Evolutionary conservation across 805 yeast genomes (phyloP).

Genomic region (Candida wancherniae): DNA sequence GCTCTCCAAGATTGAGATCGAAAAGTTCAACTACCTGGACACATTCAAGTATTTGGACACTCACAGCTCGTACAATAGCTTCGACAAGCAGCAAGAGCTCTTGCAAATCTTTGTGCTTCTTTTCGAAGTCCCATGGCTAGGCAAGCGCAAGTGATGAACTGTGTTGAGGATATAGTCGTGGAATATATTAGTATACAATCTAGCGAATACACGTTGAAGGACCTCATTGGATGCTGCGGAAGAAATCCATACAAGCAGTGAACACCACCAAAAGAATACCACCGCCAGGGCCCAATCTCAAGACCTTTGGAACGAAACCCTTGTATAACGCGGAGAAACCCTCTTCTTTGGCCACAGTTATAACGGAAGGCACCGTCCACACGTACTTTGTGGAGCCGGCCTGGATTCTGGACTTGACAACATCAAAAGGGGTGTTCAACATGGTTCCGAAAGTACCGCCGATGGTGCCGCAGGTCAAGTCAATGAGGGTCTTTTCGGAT

Average conservation of each 20-base stretch:
- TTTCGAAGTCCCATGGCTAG: conserved; percentile 8
- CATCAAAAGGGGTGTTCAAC: conserved; percentile 94
- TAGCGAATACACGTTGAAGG: no score
- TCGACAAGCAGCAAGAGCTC: conserved; percentile 9
- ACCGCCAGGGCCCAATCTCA: conserved; percentile 99
- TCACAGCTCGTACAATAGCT: conserved; percentile 4
- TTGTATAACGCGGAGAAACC: conserved; percentile 89
- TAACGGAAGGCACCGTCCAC: conserved; percentile 84
- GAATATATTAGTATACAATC: no score
- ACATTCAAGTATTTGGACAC: conserved; percentile 17
- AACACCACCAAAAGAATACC: conserved; percentile 97
- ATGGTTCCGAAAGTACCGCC: conserved; percentile 98
- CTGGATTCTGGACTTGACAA: conserved; percentile 95
- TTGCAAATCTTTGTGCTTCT: conserved; percentile 6
- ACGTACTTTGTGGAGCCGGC: conserved; percentile 84
- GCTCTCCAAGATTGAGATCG: conserved; percentile 5
- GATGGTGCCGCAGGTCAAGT: conserved; percentile 85
- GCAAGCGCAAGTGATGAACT: no score
- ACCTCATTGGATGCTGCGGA: conserved; percentile 49
- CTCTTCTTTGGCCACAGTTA: conserved; percentile 78
- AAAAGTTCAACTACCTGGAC: conserved; percentile 17
- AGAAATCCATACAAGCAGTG: conserved; percentile 91
- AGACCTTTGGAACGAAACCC: conserved; percentile 95
- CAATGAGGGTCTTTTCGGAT: conserved; percentile 76
- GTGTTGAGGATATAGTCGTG: no score